Conservation (phyloP, 768 basidiomycete species). For the Naganishia randhawae region DNA sequence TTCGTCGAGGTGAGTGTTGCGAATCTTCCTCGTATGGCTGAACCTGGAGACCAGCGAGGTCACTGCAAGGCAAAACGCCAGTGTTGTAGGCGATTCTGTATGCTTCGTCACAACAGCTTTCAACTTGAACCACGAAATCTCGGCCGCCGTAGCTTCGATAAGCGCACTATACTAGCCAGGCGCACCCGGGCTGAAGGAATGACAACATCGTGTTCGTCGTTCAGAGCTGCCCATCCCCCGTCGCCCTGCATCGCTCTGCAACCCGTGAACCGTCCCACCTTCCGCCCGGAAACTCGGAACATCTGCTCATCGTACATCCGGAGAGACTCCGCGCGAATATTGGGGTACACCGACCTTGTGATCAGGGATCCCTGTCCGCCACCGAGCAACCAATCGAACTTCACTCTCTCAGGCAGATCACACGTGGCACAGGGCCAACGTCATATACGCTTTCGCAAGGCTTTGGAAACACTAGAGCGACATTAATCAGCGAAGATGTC, state of each 20-base stretch:
- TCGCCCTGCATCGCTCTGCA: neutral
- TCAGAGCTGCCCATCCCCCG: neutral
- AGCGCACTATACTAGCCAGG: neutral
- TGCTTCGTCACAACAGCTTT: slow-evolving; percentile 7
- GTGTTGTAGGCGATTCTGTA: neutral
- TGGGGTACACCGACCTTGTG: neutral
- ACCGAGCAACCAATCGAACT: too few species aligned
- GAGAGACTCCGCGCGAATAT: neutral
- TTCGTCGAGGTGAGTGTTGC: too few species aligned
- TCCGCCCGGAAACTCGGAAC: neutral
- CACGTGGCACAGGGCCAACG: too few species aligned
- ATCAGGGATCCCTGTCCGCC: neutral
- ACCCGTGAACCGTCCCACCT: neutral
- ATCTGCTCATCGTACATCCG: neutral
- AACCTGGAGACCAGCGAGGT: neutral
- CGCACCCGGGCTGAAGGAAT: slow-evolving; percentile 7
- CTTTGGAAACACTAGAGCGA: too few species aligned
- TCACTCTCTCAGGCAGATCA: too few species aligned
- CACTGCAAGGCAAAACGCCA: too few species aligned
- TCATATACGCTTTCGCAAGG: neutral
- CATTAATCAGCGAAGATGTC: slow-evolving; percentile 54
- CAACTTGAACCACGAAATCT: too few species aligned
- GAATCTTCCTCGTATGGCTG: too few species aligned
- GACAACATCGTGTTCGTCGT: slow-evolving; percentile 18
- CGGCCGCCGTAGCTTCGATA: neutral